Conservation (phyloP, 2,329 filamentous ascomycete genomes). For the Xylaria sp. region DNA sequence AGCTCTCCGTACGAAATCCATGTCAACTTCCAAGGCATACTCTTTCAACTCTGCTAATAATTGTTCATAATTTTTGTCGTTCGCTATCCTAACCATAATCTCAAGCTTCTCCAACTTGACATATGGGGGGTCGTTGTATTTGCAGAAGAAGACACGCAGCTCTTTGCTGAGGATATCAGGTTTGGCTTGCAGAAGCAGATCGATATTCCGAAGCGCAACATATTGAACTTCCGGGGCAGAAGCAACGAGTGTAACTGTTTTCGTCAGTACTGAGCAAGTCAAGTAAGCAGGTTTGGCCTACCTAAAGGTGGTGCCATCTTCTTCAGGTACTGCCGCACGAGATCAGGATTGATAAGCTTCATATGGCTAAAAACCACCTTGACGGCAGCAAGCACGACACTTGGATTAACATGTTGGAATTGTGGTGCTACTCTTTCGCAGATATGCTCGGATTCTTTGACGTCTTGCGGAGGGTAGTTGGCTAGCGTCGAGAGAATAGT, state of each 20-base stretch:
- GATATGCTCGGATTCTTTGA: constrained; percentile 97
- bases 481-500: constrained; percentile 91
- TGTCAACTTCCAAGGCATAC: constrained; percentile 97
- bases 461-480: constrained; percentile 85
- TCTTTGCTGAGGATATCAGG: constrained; percentile 98
- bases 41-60: constrained; percentile 94
- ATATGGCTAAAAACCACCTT: constrained; percentile 98
- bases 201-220: constrained; percentile 94
- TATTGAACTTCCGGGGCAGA: constrained; percentile 98
- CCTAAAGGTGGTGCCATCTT: constrained; percentile 98
- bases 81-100: constrained; percentile 99
- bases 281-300: constrained; percentile 54
- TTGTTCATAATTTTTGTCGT: constrained; percentile 96
- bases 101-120: constrained; percentile 98
- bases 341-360: constrained; percentile 80
- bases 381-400: constrained; percentile 95
- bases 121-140: constrained; percentile 98
- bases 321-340: constrained; percentile 87
- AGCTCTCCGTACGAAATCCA: constrained; percentile 96
- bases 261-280: constrained; percentile 33
- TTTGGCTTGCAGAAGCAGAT: constrained; percentile 93
- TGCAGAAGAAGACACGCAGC: constrained; percentile 98
- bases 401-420: constrained; percentile 98
- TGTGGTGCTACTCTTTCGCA: constrained; percentile 96
- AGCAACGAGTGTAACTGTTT: constrained; percentile 87